Evolutionary conservation across 2,329 filamentous ascomycete genomes (phyloP), one percentile per base, ranked within the genome.

Genomic region (Colletotrichum siamense): DNA sequence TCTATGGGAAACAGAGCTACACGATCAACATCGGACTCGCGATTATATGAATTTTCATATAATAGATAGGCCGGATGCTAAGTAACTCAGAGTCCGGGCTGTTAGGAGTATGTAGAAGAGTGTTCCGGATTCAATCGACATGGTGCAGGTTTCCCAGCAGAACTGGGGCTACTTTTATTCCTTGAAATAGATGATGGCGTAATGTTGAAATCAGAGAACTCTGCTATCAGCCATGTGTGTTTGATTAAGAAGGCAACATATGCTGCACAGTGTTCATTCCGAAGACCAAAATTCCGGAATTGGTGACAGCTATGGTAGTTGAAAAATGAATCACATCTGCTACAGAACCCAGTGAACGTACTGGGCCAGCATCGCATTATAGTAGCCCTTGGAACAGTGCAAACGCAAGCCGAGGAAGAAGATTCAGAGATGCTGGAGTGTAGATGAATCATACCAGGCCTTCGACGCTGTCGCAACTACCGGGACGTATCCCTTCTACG

Each of bases 381-480:
- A n/a, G 39, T 4, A 44, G 18, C 5, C 3, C 5, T 3, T 9
- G 10, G 39, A n/a, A 44, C 39, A n/a, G 18, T 44, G 39, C 3
- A 6, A 44, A 12, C 18, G 39, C 39, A 44, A 2, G 39, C 18
- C 18, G 39, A 6, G 9, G 18, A 44, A 44, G 9, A 12, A 6
- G 1, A 3, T n/a, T n/a, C 18, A n/a, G 39, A 6, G 0, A 44
- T 10, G 2, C 3, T 6, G 3, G 9, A 12, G 9, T n/a, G 9
- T n/a, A 3, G 12, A 44, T 2, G 3, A 6, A 44, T 44, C 18
- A 12, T n/a, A 12, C 18, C 9, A 44, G 39, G 10, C 18, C 39
- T 44, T 44, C 18, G 39, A 44, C 9, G 18, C 5, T n/a, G 9
- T 1, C 18, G 39, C 9, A 44, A 12, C 5, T 5, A 44, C 9